phyloP scores from a whole-genome alignment of 2,329 filamentous ascomycete species.

The Tricladium varicosporioides region DNA sequence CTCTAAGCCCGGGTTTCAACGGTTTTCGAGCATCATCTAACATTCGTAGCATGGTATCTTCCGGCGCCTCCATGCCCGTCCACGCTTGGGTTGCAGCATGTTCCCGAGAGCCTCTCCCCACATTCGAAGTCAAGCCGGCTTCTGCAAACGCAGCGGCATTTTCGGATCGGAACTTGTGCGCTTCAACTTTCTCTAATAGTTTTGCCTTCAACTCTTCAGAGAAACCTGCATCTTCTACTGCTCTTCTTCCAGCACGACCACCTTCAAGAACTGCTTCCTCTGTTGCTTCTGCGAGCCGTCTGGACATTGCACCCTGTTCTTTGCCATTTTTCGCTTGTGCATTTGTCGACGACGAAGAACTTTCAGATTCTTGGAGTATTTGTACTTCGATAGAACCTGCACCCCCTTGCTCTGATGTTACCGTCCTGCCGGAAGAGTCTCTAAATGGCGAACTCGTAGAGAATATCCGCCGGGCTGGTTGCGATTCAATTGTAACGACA shows the following conservation, averaged over 20 bases:
- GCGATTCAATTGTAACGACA: conserved; percentile 17
- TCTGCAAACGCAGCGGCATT: conserved; percentile 48
- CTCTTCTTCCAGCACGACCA: conserved; percentile 56
- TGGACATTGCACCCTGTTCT: conserved; percentile 44
- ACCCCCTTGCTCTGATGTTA: conserved; percentile 15
- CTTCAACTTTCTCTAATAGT: conserved; percentile 55
- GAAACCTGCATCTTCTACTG: conserved; percentile 62
- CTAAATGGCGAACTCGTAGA: conserved; percentile 27
- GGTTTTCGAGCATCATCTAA: conserved; percentile 76
- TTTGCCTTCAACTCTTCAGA: conserved; percentile 60
- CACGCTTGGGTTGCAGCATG: conserved; percentile 69
- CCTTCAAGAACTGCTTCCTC: conserved; percentile 60
- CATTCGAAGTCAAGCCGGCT: conserved; percentile 50
- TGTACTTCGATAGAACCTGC: conserved; percentile 15
- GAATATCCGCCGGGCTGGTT: conserved; percentile 14
- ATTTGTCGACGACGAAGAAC: not conserved
- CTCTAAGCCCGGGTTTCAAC: conserved; percentile 50
- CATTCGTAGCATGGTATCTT: conserved; percentile 82
- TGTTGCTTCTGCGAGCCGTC: conserved; percentile 59
- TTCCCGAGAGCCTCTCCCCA: conserved; percentile 65
- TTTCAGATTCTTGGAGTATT: conserved; percentile 4
- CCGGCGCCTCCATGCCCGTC: conserved; percentile 72
- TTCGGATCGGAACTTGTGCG: conserved; percentile 51
- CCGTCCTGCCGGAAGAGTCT: conserved; percentile 8
- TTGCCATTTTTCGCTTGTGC: conserved; percentile 6